These are phyloP conservation scores for Glycine tomentella DNA, from an alignment of 306 rosid species.

Conservation along the genomic window DNA sequence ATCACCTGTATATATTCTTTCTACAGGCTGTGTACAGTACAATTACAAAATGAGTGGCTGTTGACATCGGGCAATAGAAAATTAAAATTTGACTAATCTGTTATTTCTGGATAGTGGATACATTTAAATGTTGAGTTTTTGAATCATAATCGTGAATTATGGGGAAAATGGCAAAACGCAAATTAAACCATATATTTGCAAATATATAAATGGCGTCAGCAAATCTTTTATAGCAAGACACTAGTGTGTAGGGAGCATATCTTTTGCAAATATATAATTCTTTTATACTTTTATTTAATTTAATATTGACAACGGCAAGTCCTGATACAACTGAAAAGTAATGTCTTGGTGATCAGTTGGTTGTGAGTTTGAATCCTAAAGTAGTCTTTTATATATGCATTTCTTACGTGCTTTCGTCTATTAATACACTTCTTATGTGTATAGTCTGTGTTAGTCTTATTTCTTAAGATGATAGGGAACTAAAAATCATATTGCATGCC, in stretches of 20 bases:
- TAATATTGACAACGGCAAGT: no score
- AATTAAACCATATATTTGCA: background rate
- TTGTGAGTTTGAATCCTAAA: no score
- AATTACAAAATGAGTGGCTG: conserved; percentile 50
- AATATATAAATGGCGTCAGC: background rate
- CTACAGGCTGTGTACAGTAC: conserved; percentile 54
- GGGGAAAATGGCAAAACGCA: background rate
- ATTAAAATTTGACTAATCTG: conserved; percentile 30
- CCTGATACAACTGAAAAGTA: no score
- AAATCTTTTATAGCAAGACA: background rate
- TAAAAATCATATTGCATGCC: background rate
- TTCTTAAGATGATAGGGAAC: background rate
- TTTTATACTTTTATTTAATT: no score
- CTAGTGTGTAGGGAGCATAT: background rate
- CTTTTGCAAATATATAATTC: background rate
- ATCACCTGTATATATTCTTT: conserved; percentile 43
- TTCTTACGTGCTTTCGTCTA: background rate
- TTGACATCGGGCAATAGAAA: conserved; percentile 47
- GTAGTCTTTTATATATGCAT: no score
- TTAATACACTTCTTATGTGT: background rate
- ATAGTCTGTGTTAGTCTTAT: no score
- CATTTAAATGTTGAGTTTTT: conserved; percentile 1
- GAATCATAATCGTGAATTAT: background rate
- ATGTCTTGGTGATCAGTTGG: no score
- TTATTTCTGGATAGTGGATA: background rate